These are phyloP conservation scores for Trichoderma koningii DNA, from an alignment of 2,329 filamentous ascomycete species.

Conservation along the genomic window DNA sequence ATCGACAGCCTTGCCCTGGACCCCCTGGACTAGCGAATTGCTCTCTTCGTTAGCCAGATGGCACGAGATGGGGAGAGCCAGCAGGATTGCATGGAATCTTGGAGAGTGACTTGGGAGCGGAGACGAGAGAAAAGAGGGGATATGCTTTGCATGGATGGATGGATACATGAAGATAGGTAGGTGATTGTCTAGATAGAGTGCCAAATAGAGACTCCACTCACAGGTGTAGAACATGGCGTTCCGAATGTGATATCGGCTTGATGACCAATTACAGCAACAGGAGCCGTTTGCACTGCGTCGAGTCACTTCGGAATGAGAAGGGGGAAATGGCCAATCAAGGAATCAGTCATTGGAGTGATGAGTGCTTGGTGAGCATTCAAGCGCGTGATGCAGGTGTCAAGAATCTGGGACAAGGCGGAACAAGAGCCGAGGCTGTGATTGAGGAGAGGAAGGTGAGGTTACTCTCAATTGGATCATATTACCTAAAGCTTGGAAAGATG, in stretches of 20 bases:
- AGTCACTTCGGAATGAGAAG: neutral
- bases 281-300: neutral
- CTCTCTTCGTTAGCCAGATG: neutral
- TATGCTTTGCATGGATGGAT: neutral
- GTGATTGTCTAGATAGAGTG: no score
- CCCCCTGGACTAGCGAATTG: slow-evolving; percentile 5
- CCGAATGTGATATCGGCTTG: neutral
- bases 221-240: slow-evolving; percentile 21
- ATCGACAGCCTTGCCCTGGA: slow-evolving; percentile 16
- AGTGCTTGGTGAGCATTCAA: no score
- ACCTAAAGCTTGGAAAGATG: no score
- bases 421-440: no score
- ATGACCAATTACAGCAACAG: neutral
- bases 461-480: no score
- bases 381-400: neutral
- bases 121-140: neutral
- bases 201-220: slow-evolving; percentile 5
- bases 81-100: no score
- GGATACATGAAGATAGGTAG: no score
- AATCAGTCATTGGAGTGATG: neutral
- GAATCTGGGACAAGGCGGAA: neutral
- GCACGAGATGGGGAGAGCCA: no score
- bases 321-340: neutral
- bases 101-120: neutral
- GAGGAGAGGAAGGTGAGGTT: no score